A percentile compares a stretch with the other conserved stretches of the same genome.
These are phyloP conservation scores for Helianthus tuberosus DNA, from an alignment of 129 eudicot species.

Conservation along the genomic window DNA sequence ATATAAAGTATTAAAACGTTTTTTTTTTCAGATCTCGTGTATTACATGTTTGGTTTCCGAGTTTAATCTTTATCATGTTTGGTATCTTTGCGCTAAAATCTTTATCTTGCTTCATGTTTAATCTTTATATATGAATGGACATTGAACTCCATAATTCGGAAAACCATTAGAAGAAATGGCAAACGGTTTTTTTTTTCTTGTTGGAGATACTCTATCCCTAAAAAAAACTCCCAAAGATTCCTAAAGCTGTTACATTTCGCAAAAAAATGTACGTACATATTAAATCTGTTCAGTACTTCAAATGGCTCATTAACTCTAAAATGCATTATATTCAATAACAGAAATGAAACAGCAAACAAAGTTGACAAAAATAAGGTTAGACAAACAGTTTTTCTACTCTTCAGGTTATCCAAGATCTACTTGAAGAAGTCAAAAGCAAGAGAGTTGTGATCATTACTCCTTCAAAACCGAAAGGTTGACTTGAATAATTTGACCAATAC, in stretches of 20 bases:
- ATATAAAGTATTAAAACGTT: too few relatives aligned
- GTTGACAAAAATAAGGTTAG: conserved; percentile 39
- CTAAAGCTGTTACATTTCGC: conserved; percentile 39
- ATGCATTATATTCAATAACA: conserved; percentile 56
- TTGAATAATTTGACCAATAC: too few relatives aligned
- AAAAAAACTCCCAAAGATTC: conserved; percentile 44
- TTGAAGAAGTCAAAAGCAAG: conserved; percentile 31
- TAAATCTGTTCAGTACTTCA: conserved; percentile 31
- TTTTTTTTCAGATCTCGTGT: too few relatives aligned
- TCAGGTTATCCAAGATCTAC: conserved; percentile 28
- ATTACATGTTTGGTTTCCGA: too few relatives aligned
- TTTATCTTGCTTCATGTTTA: too few relatives aligned
- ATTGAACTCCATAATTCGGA: too few relatives aligned
- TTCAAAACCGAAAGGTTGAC: too few relatives aligned
- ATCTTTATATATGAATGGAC: too few relatives aligned
- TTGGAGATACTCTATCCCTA: conserved; percentile 54
- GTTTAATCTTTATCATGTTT: too few relatives aligned
- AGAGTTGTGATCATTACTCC: conserved; percentile 13
- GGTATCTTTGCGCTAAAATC: too few relatives aligned
- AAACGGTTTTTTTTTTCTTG: conserved; percentile 51
- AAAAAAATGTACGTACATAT: conserved; percentile 30
- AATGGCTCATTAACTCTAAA: conserved; percentile 59
- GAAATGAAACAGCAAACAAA: conserved; percentile 28
- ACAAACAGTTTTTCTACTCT: conserved; percentile 33
- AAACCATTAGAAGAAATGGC: too few relatives aligned